phyloP scores from a whole-genome alignment of 2,329 filamentous ascomycete genomes.

The Epichloe brachyelytri region DNA sequence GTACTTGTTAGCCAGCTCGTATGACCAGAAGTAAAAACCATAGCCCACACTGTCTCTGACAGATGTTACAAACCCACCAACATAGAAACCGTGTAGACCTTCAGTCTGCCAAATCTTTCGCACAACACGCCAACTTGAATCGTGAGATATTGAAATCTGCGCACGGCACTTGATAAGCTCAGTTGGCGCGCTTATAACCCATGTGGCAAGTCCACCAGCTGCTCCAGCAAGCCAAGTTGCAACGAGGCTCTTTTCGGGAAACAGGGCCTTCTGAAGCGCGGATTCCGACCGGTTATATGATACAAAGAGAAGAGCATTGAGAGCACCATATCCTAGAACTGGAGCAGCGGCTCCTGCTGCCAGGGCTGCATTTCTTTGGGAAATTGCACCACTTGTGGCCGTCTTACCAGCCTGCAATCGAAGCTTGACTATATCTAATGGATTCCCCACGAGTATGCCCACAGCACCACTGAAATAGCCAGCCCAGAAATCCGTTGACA shows the following conservation, averaged over 20 bases:
- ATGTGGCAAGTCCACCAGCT: conserved; percentile 70
- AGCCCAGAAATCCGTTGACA: conserved; percentile 89
- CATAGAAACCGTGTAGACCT: conserved; percentile 62
- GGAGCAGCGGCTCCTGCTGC: conserved; percentile 66
- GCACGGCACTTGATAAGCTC: conserved; percentile 85
- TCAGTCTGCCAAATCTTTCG: conserved; percentile 42
- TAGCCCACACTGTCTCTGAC: conserved; percentile 84
- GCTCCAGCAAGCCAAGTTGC: conserved; percentile 72
- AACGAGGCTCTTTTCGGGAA: conserved; percentile 34
- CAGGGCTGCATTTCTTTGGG: conserved; percentile 23
- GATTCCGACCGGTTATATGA: conserved; percentile 77
- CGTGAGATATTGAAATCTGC: conserved; percentile 42
- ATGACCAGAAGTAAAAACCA: conserved; percentile 94
- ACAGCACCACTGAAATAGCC: conserved; percentile 79
- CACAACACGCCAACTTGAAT: conserved; percentile 52
- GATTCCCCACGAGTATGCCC: conserved; percentile 82
- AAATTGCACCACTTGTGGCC: conserved; percentile 7
- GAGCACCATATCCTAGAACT: conserved; percentile 75
- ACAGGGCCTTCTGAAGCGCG: neutral
- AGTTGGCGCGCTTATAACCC: conserved; percentile 74
- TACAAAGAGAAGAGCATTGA: conserved; percentile 83
- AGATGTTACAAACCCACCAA: conserved; percentile 70
- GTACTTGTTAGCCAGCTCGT: conserved; percentile 58
- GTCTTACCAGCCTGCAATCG: conserved; percentile 52
- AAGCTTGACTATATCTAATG: conserved; percentile 52